These are phyloP conservation scores for Penicillium italicum DNA, from an alignment of 2,329 filamentous ascomycete species.

Conservation along the genomic window DNA sequence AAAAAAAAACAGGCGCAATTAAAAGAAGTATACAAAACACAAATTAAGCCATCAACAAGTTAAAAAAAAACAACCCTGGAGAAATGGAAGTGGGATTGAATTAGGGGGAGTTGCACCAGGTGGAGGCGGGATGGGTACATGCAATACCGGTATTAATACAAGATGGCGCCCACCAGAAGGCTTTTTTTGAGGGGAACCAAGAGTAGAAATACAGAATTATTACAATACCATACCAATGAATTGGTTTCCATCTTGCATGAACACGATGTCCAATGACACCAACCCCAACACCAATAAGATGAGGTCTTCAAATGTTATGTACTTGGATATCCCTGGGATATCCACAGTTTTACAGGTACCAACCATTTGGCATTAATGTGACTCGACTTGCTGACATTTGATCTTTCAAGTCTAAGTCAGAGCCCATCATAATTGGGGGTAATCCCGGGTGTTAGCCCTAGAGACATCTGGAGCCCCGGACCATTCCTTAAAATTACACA, in stretches of 20 bases:
- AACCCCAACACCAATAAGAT: neutral
- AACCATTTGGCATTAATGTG: neutral
- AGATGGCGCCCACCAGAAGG: neutral
- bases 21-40: neutral
- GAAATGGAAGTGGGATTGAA: slow-evolving; percentile 9
- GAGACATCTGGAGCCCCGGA: neutral
- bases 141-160: slow-evolving; percentile 5
- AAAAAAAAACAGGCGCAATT: neutral
- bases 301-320: neutral
- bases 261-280: neutral
- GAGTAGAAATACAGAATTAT: neutral
- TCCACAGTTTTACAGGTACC: neutral
- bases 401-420: neutral
- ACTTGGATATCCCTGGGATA: neutral
- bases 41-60: neutral
- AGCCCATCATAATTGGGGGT: neutral
- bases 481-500: neutral
- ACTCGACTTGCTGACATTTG: neutral
- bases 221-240: neutral
- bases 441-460: neutral
- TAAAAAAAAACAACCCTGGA: neutral
- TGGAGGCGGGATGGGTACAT: slow-evolving; percentile 4
- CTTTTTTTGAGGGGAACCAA: neutral
- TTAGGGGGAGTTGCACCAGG: slow-evolving; percentile 6
- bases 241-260: neutral